A percentile compares a stretch with the other conserved stretches of the same genome.
phyloP scores from a whole-genome alignment of 208 protist species.

The Strigomonas culicis region DNA sequence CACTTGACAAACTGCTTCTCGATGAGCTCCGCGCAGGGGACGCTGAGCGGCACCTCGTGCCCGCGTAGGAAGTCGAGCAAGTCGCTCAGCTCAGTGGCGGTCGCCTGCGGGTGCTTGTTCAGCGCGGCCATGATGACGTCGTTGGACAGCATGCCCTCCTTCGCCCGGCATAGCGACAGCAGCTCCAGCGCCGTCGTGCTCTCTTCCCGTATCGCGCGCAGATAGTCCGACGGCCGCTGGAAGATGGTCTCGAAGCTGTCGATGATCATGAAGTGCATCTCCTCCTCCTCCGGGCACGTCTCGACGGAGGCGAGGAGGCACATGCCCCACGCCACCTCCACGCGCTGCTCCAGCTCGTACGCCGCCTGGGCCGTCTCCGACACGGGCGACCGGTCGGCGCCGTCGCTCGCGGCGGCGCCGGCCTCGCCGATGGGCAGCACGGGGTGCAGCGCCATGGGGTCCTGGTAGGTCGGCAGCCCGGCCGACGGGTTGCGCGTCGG shows the following conservation, averaged over 20 bases:
- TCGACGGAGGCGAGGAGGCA: slow-evolving; percentile 51
- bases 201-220: slow-evolving; percentile 39
- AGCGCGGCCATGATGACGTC: slow-evolving; percentile 58
- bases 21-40: slow-evolving; percentile 37
- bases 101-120: slow-evolving; percentile 35
- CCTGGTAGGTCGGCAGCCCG: slow-evolving; percentile 24
- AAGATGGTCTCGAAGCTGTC: slow-evolving; percentile 63
- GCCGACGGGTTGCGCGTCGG: slow-evolving; percentile 16
- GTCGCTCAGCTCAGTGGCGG: slow-evolving; percentile 29
- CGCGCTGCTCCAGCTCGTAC: slow-evolving; percentile 17
- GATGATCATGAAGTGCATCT: slow-evolving; percentile 65
- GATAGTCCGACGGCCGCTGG: slow-evolving; percentile 50
- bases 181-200: slow-evolving; percentile 34
- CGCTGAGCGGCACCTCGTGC: slow-evolving; percentile 39
- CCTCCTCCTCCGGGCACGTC: slow-evolving; percentile 49
- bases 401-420: neutral
- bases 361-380: slow-evolving; percentile 1
- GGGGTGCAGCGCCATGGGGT: no score
- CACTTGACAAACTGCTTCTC: slow-evolving; percentile 64
- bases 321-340: slow-evolving; percentile 61
- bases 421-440: neutral
- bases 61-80: slow-evolving; percentile 42
- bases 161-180: slow-evolving; percentile 22
- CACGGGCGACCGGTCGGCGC: neutral
- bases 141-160: slow-evolving; percentile 28